These are phyloP conservation scores for Lecanicillium sp. DNA, from an alignment of 2,329 filamentous ascomycete genomes.

Conservation along the genomic window DNA sequence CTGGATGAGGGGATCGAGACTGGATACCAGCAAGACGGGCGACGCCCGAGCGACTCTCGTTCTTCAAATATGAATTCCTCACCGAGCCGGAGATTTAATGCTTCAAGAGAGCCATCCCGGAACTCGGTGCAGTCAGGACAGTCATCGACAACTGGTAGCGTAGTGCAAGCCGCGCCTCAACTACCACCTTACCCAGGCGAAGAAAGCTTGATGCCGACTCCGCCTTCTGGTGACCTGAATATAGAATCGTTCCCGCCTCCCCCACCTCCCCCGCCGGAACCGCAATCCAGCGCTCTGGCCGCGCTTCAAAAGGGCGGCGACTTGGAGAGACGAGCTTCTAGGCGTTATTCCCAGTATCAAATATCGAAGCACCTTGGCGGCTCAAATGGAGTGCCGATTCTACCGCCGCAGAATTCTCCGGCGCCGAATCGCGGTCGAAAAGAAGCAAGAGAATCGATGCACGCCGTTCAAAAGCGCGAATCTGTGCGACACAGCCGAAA, in stretches of 20 bases:
- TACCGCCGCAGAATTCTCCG: conserved; percentile 75
- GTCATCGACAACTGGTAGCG: conserved; percentile 63
- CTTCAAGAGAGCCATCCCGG: conserved; percentile 43
- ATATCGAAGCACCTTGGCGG: conserved; percentile 88
- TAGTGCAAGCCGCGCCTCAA: conserved; percentile 68
- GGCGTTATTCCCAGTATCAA: conserved; percentile 92
- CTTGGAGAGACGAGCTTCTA: conserved; percentile 82
- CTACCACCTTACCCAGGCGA: conserved; percentile 63
- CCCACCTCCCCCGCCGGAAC: conserved; percentile 58
- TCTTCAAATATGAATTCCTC: conserved; percentile 27
- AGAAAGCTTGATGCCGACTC: conserved; percentile 40
- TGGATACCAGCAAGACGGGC: conserved; percentile 35
- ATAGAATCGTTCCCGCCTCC: conserved; percentile 64
- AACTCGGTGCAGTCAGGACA: conserved; percentile 46
- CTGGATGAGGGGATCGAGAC: conserved; percentile 52
- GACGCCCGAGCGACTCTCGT: conserved; percentile 20
- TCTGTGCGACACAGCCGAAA: conserved; percentile 41
- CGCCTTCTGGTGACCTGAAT: conserved; percentile 35
- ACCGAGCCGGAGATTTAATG: conserved; percentile 38
- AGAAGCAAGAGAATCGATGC: conserved; percentile 79
- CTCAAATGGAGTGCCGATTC: conserved; percentile 74
- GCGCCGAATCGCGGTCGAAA: conserved; percentile 74
- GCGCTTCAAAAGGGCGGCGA: conserved; percentile 88
- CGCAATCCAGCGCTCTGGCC: conserved; percentile 81
- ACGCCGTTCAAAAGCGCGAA: conserved; percentile 49